Conservation (phyloP, 257 asterid species). For the Solanum etuberosum region DNA sequence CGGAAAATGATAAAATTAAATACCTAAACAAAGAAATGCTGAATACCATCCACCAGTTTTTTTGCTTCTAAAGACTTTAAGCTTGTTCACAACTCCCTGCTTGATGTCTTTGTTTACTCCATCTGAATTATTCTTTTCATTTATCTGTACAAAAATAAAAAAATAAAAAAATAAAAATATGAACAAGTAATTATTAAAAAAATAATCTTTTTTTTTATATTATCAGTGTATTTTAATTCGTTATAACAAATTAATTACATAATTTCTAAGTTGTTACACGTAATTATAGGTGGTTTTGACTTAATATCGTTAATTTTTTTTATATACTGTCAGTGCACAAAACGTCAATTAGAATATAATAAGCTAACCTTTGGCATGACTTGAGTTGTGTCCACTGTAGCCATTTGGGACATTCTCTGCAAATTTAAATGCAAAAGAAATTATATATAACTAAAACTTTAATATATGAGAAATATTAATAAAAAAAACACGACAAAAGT, state of each 20-base stretch:
- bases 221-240: background rate
- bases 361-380: constrained; percentile 12
- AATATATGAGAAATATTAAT: background rate
- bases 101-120: background rate
- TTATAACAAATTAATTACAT: background rate
- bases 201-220: background rate
- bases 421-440: background rate
- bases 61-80: constrained; percentile 5
- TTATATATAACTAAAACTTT: background rate
- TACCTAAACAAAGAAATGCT: constrained; percentile 61
- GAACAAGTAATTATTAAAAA: background rate
- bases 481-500: background rate
- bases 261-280: background rate
- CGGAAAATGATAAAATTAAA: background rate
- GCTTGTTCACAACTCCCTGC: background rate
- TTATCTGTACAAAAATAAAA: background rate
- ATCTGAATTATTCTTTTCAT: background rate
- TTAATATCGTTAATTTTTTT: background rate
- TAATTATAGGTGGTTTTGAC: background rate
- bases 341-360: background rate
- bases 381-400: constrained; percentile 20
- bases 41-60: constrained; percentile 45
- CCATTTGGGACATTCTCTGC: constrained; percentile 40
- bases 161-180: background rate
- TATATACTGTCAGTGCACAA: background rate